Evolutionary conservation across 805 yeast genomes (phyloP), one percentile per base, ranked within the genome.

Genomic region (Metschnikowia colocasiae): DNA sequence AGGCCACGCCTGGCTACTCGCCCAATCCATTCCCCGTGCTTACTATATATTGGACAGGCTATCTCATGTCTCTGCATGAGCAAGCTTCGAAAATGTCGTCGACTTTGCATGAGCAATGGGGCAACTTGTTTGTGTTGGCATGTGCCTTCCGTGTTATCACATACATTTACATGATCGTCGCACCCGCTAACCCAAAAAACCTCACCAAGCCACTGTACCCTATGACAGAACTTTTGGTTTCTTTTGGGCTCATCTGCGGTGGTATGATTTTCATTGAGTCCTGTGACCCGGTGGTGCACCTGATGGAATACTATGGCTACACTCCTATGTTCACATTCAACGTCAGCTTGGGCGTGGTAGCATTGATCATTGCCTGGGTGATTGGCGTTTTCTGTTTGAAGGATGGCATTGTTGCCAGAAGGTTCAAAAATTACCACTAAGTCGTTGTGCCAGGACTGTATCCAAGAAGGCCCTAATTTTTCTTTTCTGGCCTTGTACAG

Each of bases 11-110:
- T 1, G 95, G 95, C 0, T 87, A 73, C 64, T 84, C 95, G 1
- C 91, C 95, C 54, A 94, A 94, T 63, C 97, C 97, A 29, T 89
- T 94, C 79, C 97, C 98, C 3, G 82, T 87, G 1, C 79, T 94
- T 54, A 89, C 95, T 2, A 87, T 94, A 29, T 94, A 87, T 69
- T 94, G 97, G 96, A 94, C 98, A 1, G 99, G 99, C 25, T 76
- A 85, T 12, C 74, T 94, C 52, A 94, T 94, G 99, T 90, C 97
- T 1, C 88, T 85, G 65, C 99, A 94, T 67, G 82, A 81, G 33
- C 99, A 94, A 67, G 86, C 91, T 5, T 83, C 94, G 1, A 72
- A 63, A 45, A 75, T 85, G 27, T 83, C 97, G 2, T 89, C 97
- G 2, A 72, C 67, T 15, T 79, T 94, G 52, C 99, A 94, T 64